phyloP scores from a whole-genome alignment of 2,329 filamentous ascomycete species.

The Arthrobotrys megalospora region DNA sequence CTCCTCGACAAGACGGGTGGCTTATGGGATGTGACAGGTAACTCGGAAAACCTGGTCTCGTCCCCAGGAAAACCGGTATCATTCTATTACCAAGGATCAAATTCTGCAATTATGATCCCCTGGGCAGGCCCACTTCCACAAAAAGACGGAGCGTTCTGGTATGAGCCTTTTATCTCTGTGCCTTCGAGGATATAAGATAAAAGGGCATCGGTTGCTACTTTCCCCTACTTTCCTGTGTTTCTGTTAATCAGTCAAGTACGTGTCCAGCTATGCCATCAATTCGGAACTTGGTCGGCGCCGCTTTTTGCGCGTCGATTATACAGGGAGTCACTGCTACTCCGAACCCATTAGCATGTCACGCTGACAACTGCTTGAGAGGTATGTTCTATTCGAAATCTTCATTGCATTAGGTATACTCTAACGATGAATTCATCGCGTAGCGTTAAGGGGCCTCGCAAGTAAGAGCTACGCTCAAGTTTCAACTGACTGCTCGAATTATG shows the following conservation, averaged over 20 bases:
- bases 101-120: not conserved
- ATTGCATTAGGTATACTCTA: not conserved
- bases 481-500: slow-evolving; percentile 1
- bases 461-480: slow-evolving; percentile 6
- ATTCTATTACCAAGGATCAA: not conserved
- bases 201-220: not conserved
- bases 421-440: not conserved
- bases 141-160: not conserved
- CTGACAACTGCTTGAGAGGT: slow-evolving; percentile 29
- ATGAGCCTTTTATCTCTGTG: not conserved
- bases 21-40: not conserved
- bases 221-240: not conserved
- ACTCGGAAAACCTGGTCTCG: too few species aligned
- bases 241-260: not conserved
- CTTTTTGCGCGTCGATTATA: not conserved
- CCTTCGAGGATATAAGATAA: not conserved
- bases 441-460: slow-evolving; percentile 12
- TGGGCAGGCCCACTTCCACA: not conserved
- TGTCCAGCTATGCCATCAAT: not conserved
- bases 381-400: not conserved
- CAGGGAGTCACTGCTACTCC: not conserved
- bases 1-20: not conserved
- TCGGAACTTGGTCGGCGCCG: not conserved
- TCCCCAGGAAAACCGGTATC: not conserved
- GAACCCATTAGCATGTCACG: slow-evolving; percentile 4